Percentiles rank a stretch among this genome's conserved stretches.
These are phyloP conservation scores for Plantago ovata DNA, from an alignment of 257 asterid genomes.

Conservation along the genomic window DNA sequence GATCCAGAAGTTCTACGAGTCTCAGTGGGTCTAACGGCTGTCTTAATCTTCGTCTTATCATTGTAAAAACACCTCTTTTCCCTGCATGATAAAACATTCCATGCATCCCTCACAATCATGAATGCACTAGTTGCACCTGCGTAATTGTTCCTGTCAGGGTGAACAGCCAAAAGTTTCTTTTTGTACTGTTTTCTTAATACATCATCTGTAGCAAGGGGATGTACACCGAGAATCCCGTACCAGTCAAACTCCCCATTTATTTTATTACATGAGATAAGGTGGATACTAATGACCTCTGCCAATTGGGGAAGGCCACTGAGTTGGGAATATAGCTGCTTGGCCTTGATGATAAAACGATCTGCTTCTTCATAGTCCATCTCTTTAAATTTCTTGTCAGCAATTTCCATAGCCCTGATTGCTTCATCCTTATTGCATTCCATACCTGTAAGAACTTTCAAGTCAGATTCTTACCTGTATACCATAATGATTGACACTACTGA, in stretches of 20 bases:
- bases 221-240: background rate
- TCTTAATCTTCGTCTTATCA: background rate
- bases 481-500: no score
- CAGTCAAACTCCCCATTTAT: background rate
- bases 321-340: background rate
- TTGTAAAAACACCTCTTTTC: background rate
- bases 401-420: background rate
- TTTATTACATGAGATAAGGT: background rate
- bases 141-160: background rate
- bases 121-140: background rate
- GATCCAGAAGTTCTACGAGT: no score
- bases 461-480: no score
- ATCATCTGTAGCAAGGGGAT: background rate
- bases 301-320: background rate
- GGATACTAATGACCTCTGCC: background rate
- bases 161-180: background rate
- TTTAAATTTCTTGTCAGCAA: background rate
- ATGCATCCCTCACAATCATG: background rate
- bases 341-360: background rate
- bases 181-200: background rate
- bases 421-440: background rate
- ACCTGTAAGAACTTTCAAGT: no score
- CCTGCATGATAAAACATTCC: background rate
- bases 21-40: no score
- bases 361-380: background rate